Base-by-base conservation (phyloP, 805 yeast genomes). In the Yamadazyma insecticola region DNA sequence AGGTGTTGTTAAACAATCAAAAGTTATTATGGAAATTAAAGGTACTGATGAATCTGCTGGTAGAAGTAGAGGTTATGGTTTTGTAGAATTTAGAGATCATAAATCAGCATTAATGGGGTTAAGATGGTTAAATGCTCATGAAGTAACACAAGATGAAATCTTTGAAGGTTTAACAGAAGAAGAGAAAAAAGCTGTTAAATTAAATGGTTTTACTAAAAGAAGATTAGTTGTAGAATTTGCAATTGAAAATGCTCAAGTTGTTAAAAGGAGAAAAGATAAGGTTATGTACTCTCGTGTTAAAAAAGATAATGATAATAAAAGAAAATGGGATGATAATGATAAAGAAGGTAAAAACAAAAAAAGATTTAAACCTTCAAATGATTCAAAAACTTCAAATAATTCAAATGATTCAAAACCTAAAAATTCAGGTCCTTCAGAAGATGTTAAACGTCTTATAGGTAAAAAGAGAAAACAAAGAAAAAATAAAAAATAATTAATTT, bases 61-160 rank as follows among this genome's bases (percentile, higher is more conserved):
- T 35, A 74, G 98, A 58, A 80, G 92, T 51, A 81, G 97, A 67
- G 98, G 98, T 39, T 92, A 90, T 50, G 98, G 98, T 41, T 90
- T 92, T 70, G 60, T 92, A 26, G 97, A 92, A 60, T 88, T 72
- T 57, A 78, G 88, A 59, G 95, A 89, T 57, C 98, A 92, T 57
- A 83, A 82, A 57, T 56, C 81, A 41, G 97, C 98, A 1, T 70
- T 92, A 44, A 89, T 88, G 97, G 97, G 95, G 2, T 73, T 92
- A 35, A 78, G 98, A 67, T 92, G 96, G 96, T 70, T 92, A 55
- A 92, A 92, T 56, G 96, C 95, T 6, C 96, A 90, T 53, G 81
- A 76, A 50, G 95, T 92, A 5, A 63, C 85, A 0, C 57, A 57
- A 20, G 76, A 70, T 7, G 97, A 89, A 56, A 72, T 87, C 24